These are phyloP conservation scores for Ormosia semicastrata DNA, from an alignment of 306 rosid genomes.

Conservation along the genomic window DNA sequence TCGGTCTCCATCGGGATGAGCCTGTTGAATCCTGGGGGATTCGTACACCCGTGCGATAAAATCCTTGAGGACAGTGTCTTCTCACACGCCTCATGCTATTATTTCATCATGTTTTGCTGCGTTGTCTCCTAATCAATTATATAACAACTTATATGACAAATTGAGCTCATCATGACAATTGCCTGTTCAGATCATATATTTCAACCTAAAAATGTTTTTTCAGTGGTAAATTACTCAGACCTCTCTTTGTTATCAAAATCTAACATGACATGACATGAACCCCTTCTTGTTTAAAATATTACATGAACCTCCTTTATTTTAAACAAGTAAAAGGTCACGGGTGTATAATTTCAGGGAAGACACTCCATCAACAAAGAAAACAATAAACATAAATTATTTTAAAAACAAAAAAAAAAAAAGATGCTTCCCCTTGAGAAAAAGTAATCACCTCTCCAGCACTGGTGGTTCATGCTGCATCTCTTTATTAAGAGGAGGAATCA, in stretches of 20 bases:
- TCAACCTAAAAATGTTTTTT: not conserved
- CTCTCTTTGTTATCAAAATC: conserved; percentile 1
- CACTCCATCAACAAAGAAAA: not conserved
- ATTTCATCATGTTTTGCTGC: too few species aligned
- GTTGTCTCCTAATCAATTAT: too few species aligned
- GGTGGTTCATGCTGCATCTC: conserved; percentile 79
- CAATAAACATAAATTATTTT: not conserved
- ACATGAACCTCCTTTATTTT: not conserved
- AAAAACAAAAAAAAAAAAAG: not conserved
- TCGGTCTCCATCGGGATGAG: too few species aligned
- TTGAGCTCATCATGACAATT: not conserved
- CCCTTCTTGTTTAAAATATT: not conserved
- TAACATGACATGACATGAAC: not conserved
- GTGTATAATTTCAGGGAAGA: not conserved
- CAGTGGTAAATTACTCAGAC: not conserved
- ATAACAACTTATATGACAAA: not conserved
- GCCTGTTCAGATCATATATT: not conserved
- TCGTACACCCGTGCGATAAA: too few species aligned
- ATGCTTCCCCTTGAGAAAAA: conserved; percentile 19
- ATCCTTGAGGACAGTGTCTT: too few species aligned
- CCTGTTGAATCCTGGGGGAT: too few species aligned
- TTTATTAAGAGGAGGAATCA: conserved; percentile 73
- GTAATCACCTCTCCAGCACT: conserved; percentile 81
- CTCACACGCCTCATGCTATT: too few species aligned
- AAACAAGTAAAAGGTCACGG: not conserved